Base-by-base conservation (phyloP, 139 green algal genomes). In the Micractinium conductrix region DNA sequence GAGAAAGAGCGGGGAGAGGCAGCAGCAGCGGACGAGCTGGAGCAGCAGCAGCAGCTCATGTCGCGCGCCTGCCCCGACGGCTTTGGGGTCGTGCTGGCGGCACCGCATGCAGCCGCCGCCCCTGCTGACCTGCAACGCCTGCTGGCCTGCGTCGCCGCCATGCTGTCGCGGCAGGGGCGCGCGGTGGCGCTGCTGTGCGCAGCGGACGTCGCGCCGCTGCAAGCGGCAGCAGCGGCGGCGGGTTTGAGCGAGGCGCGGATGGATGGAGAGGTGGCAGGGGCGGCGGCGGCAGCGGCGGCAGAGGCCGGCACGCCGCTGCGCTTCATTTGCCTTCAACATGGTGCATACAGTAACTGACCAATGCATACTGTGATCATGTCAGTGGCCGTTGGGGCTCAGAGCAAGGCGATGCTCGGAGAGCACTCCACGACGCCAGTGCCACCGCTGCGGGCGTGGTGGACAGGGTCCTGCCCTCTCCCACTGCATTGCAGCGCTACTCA, bases 41-140 rank as follows among this genome's bases (percentile, higher is more conserved):
- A 53, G n/a, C 12, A 44, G 43, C 79, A 78, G 79, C 44, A 38
- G 69, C 17, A 16, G 62, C 28, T 33, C 55, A 37, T 87, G 62
- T 63, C 14, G 44, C 26, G 22, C 16, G 69, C 76, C 0, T 79
- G 74, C 19, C 68, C 74, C 2, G 28, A 4, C 43, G 79, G 84
- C 43, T 88, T 91, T 62, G 72, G 89, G 33, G 44, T 79, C 2
- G 67, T 91, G 22, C 37, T 89, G 37, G 85, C 84, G 4, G 72
- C 78, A 6, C 63, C 48, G 9, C 50, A 48, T 12, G 63, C 87
- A 21, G 48, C n/a, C 12, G n/a, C 85, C 16, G 43, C 55, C 7
- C 4, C n/a, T 21, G 58, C 40, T 0, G 58, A 53, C 10, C 38
- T 82, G 55, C 55, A 40, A 12, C 42, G 16, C 6, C 67, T 91